A percentile compares a stretch with the other conserved stretches of the same genome.
Conservation (phyloP, 371 early-diverging fungal species). For the Mortierella sp. region DNA sequence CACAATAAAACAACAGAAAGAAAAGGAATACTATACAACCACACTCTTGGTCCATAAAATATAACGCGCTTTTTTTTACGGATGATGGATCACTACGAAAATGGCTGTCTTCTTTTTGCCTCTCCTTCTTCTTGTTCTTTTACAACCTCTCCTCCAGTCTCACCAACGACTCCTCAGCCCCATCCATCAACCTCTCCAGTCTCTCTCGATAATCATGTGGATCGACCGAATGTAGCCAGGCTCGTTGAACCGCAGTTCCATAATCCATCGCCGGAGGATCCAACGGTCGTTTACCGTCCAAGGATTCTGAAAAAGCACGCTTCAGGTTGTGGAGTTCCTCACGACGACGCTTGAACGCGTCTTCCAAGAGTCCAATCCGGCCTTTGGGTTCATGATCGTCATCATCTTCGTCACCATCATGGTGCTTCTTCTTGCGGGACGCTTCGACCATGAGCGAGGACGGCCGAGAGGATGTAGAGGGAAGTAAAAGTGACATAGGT, state of each 20-base stretch:
- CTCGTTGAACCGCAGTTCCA: slow-evolving; percentile 4
- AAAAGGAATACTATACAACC: no score
- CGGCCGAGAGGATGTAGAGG: no score
- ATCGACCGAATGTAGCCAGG: slow-evolving; percentile 12
- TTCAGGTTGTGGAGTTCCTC: slow-evolving; percentile 6
- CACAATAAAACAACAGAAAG: no score
- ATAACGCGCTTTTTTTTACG: no score
- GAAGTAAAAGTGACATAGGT: no score
- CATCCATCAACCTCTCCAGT: slow-evolving; percentile 13
- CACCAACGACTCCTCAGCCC: slow-evolving; percentile 3
- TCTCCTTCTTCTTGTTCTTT: not conserved
- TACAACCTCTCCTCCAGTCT: slow-evolving; percentile 11
- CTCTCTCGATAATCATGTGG: slow-evolving; percentile 1
- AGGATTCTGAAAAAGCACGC: not conserved
- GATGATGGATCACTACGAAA: no score
- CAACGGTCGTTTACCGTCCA: slow-evolving; percentile 12
- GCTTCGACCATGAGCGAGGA: no score
- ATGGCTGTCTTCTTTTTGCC: not conserved
- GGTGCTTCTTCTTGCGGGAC: not conserved
- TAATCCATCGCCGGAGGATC: slow-evolving; percentile 6
- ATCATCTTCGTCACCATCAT: not conserved
- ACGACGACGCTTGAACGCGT: slow-evolving; percentile 3
- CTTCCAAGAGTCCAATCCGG: slow-evolving; percentile 4
- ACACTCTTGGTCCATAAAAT: no score
- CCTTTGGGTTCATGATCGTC: not conserved